Evolutionary conservation across 179 eudicot species (phyloP).

Genomic region (Heliamphora ciliata): DNA sequence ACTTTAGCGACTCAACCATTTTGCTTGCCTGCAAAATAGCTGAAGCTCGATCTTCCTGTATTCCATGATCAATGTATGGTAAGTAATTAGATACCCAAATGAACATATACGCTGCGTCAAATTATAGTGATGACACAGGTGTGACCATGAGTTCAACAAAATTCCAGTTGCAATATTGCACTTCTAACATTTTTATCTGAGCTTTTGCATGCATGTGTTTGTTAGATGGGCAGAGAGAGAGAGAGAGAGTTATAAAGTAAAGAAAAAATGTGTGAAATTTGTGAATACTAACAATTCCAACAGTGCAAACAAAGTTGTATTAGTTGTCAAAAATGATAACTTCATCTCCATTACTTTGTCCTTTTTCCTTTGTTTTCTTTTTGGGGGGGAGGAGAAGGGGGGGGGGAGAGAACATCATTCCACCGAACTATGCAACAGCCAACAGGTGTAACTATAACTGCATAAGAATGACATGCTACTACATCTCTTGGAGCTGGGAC

Average conservation of each 20-base stretch:
- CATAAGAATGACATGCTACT: not conserved
- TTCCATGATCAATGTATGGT: constrained; percentile 1
- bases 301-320: not conserved
- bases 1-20: constrained; percentile 85
- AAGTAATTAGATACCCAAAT: constrained; percentile 13
- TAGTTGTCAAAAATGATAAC: not conserved
- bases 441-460: not conserved
- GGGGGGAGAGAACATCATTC: too few relatives aligned
- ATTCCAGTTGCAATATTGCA: constrained; percentile 2
- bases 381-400: too few relatives aligned
- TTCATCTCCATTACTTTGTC: not conserved
- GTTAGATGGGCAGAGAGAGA: not conserved
- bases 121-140: not conserved
- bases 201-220: not conserved
- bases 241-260: not conserved
- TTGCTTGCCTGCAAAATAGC: constrained; percentile 72
- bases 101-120: not conserved
- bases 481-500: not conserved
- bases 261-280: not conserved
- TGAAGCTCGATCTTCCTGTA: constrained; percentile 76
- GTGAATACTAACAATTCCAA: too few relatives aligned
- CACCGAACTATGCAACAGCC: too few relatives aligned
- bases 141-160: not conserved
- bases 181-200: not conserved
- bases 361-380: too few relatives aligned